Evolutionary conservation across 1,284 basidiomycete genomes (phyloP).

Genomic region (Butyriboletus appendiculatus): DNA sequence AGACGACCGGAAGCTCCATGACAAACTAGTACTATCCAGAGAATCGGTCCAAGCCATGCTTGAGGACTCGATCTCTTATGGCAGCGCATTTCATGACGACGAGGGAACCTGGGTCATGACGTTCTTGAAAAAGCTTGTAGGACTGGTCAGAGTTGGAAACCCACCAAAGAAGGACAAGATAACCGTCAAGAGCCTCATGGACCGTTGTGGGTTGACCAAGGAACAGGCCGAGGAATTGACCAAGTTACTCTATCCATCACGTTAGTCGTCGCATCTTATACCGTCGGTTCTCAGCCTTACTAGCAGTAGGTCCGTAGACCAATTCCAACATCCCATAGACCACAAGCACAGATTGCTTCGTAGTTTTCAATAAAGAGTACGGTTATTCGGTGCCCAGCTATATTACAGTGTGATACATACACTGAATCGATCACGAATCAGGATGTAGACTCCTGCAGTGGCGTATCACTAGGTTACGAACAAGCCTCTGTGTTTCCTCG

Average conservation of each 20-base stretch:
- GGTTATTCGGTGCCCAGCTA: neutral
- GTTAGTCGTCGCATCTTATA: conserved; percentile 1
- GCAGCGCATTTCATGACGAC: conserved; percentile 17
- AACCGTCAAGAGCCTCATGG: conserved; percentile 8
- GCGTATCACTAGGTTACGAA: conserved; percentile 21
- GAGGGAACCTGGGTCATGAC: conserved; percentile 24
- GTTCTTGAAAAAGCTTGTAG: conserved; percentile 26
- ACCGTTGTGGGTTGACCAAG: conserved; percentile 21
- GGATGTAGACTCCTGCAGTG: conserved; percentile 13
- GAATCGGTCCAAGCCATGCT: conserved; percentile 21
- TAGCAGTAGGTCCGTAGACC: conserved; percentile 1
- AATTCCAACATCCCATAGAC: neutral
- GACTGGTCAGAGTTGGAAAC: conserved; percentile 16
- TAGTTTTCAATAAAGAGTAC: neutral
- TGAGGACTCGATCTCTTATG: conserved; percentile 24
- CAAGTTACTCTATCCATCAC: conserved; percentile 9
- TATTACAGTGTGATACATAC: neutral
- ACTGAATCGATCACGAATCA: conserved; percentile 8
- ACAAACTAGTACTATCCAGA: conserved; percentile 19
- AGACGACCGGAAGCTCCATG: neutral
- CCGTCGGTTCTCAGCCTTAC: conserved; percentile 1
- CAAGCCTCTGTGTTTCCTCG: conserved; percentile 20
- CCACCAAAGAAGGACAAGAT: conserved; percentile 15
- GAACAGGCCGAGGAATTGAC: conserved; percentile 24
- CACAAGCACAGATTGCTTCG: neutral